Base-by-base conservation (phyloP, 257 asterid genomes). In the Solanum pimpinellifolium region DNA sequence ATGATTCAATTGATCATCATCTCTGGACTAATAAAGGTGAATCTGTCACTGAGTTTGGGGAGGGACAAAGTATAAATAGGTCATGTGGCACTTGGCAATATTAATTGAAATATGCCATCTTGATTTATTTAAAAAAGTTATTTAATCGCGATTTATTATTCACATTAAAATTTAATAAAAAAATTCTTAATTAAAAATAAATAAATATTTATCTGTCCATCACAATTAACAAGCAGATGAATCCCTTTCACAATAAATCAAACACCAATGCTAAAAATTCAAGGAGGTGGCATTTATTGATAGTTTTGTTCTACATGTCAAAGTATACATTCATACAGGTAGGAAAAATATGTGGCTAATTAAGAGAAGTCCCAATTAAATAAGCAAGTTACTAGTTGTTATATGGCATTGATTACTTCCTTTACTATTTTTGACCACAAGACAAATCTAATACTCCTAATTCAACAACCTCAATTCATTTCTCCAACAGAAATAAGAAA, bases 121-220 rank as follows among this genome's bases (percentile, higher is more conserved):
- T 25, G 59, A 10, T 74, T 76, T 49, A 14, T 49, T 16, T 6
- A 6, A 16, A 49, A 52, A 52, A 6, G 14, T 44, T 11, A 11
- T 16, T 0, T 4, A 0, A 0, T 56, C n/a, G 4, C 7, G 20
- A 2, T 56, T 18, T 56, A n/a, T 0, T 56, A 56, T 0, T 52
- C 0, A 1, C 0, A 52, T 52, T 52, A 52, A 4, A 52, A 3
- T 31, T 31, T 31, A 31, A 2, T 31, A 31, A 31, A 31, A 31
- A 31, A 31, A 2, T 2, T 31, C 0, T 31, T 31, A 31, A 31
- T 31, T 31, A 16, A 52, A 52, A 52, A 52, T 52, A 4, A 56
- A 56, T 1, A 18, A 18, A 18, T 56, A 18, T 0, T 56, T 56
- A 18, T 56, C 9, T 1, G 4, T 56, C 65, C 4, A 56, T 0